Evolutionary conservation across 129 eudicot genomes (phyloP), one percentile per base, ranked within the genome.

Genomic region (Dittrichia graveolens): DNA sequence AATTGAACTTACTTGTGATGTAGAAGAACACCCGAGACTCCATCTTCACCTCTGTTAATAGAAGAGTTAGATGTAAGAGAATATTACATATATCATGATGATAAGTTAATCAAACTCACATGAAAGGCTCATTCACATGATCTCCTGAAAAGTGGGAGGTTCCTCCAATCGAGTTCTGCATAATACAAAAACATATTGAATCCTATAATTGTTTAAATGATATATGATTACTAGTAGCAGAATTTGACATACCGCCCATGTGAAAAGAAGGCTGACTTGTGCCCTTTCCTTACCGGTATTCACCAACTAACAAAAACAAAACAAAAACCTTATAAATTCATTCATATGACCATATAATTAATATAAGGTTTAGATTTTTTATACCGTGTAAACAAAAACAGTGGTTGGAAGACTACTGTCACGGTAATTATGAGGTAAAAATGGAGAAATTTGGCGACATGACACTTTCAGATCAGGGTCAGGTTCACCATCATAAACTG

Each of bases 351-450:
- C 43, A 16, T 18, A 45, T 4, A 56, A 46, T 68, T 76, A 37
- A 10, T 16, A 19, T 8, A 57, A 76, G 24, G 55, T 3, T 48
- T 16, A 38, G 31, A 9, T 4, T 71, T 71, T 49, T 57, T 83
- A 70, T 89, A 89, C 98, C 73, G 95, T 93, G 79, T 93, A 93
- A 73, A 93, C 98, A 83, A 89, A 93, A 68, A 93, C 98, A 19
- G 98, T 74, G 63, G 92, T 80, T 13, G 98, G 98, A 73, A 93
- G 98, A 81, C 98, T 93, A 84, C 98, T 93, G 71, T 93, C 98
- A 9, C 85, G 84, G 69, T 93, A 93, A 73, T 93, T 85, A 76
- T 93, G 98, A 34, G 98, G 98, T 67, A 93, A 89, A 82, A 93
- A 93, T 43, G 98, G 98, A 34, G 98, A 93, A 81, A 93, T 87